A percentile compares a stretch with the other conserved stretches of the same genome.
These are phyloP conservation scores for Asparagopsis taxiformis DNA, from an alignment of 31 red algal species.

Conservation along the genomic window DNA sequence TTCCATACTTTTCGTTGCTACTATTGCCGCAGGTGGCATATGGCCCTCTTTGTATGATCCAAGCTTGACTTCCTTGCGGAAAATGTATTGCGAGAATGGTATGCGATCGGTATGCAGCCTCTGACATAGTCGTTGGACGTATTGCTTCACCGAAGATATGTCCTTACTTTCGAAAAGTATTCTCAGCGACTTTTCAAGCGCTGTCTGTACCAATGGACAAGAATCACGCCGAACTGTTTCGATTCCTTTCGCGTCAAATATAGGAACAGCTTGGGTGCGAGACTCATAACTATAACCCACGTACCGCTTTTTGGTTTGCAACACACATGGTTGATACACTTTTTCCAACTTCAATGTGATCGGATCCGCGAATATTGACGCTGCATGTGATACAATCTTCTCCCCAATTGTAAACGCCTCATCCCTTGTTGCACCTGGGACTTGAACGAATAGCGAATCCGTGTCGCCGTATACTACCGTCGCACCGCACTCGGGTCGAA, in stretches of 20 bases:
- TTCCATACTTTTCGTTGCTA: conserved; percentile 63
- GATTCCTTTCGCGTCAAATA: conserved; percentile 98
- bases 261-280: conserved; percentile 44
- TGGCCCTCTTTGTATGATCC: conserved; percentile 72
- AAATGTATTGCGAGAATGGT: conserved; percentile 77
- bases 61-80: conserved; percentile 81
- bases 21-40: conserved; percentile 85
- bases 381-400: conserved; percentile 53
- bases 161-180: conserved; percentile 82
- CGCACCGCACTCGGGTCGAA: conserved; percentile 47
- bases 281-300: conserved; percentile 94
- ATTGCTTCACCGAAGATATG: conserved; percentile 60
- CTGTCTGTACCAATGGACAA: conserved; percentile 79
- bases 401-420: conserved; percentile 82
- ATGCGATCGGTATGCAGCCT: conserved; percentile 58
- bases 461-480: conserved; percentile 97
- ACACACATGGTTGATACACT: conserved; percentile 81
- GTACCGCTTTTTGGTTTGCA: conserved; percentile 98
- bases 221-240: conserved; percentile 95
- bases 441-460: conserved; percentile 93
- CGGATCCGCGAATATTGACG: conserved; percentile 64
- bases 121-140: conserved; percentile 61
- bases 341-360: conserved; percentile 96
- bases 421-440: conserved; percentile 56
- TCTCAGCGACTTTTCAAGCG: conserved; percentile 75